Conservation (phyloP, 495 filamentous ascomycete genomes). For the Penicillium odoratum region DNA sequence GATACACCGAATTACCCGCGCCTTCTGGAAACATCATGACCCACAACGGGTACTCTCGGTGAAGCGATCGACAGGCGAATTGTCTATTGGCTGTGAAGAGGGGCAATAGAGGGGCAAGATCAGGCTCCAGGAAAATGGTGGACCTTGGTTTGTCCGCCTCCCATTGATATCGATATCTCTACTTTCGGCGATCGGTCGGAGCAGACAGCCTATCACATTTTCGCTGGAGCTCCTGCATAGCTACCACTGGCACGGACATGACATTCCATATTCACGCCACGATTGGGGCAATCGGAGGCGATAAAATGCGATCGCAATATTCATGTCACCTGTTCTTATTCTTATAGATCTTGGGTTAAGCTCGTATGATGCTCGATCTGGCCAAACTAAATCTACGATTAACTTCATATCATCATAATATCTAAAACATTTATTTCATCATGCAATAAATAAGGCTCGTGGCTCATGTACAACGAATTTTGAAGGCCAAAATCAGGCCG, state of each 20-base stretch:
- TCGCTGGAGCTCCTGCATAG: background rate
- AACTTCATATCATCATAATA: background rate
- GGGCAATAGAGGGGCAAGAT: background rate
- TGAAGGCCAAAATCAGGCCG: slow-evolving; percentile 18
- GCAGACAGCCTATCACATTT: slow-evolving; percentile 18
- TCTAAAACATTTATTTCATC: slow-evolving; percentile 11
- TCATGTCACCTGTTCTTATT: no score
- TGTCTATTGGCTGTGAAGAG: background rate
- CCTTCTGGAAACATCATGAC: background rate
- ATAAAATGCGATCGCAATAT: background rate
- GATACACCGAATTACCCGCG: background rate
- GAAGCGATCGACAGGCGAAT: background rate
- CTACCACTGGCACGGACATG: background rate
- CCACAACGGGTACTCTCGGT: slow-evolving; percentile 7
- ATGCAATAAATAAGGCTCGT: slow-evolving; percentile 17
- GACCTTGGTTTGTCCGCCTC: background rate
- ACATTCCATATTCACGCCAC: background rate
- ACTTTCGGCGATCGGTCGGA: slow-evolving; percentile 19
- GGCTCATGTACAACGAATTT: slow-evolving; percentile 26
- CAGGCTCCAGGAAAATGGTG: slow-evolving; percentile 2
- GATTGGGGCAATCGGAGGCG: background rate
- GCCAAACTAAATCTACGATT: background rate
- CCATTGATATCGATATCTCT: background rate
- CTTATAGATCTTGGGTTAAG: background rate
- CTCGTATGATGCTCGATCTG: background rate